These are phyloP conservation scores for Kazachstania africana DNA, from an alignment of 805 yeast genomes.

Conservation along the genomic window DNA sequence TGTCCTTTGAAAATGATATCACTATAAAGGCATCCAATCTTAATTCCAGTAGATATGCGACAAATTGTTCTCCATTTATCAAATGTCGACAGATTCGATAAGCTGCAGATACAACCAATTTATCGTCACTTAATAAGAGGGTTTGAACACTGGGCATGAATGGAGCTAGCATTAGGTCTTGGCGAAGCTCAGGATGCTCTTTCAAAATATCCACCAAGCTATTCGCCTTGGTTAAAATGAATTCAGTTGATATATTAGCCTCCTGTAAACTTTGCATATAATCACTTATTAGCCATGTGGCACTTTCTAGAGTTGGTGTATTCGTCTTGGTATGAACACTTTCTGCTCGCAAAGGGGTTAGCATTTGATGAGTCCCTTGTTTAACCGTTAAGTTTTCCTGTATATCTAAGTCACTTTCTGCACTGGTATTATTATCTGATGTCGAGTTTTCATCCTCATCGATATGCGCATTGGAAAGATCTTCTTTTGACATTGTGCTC, in stretches of 20 bases:
- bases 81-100: constrained; percentile 62
- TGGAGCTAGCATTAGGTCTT: constrained; percentile 50
- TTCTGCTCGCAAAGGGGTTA: no score
- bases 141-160: constrained; percentile 48
- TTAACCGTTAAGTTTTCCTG: neutral
- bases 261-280: constrained; percentile 26
- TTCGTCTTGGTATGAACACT: neutral
- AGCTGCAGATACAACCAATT: constrained; percentile 63
- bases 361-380: no score
- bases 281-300: constrained; percentile 27
- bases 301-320: constrained; percentile 16
- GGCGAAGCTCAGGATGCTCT: constrained; percentile 46
- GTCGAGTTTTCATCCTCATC: neutral
- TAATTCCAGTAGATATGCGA: constrained; percentile 40
- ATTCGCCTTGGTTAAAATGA: constrained; percentile 45
- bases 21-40: constrained; percentile 55
- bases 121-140: constrained; percentile 43
- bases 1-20: constrained; percentile 50
- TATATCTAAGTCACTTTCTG: neutral
- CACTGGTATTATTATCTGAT: neutral
- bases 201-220: constrained; percentile 47
- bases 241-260: constrained; percentile 13
- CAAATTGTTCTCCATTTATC: constrained; percentile 41
- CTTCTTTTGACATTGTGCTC: neutral
- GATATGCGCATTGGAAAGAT: neutral